Evolutionary conservation across 169 alveolate genomes (phyloP).

Genomic region (Eimeria sp.): DNA sequence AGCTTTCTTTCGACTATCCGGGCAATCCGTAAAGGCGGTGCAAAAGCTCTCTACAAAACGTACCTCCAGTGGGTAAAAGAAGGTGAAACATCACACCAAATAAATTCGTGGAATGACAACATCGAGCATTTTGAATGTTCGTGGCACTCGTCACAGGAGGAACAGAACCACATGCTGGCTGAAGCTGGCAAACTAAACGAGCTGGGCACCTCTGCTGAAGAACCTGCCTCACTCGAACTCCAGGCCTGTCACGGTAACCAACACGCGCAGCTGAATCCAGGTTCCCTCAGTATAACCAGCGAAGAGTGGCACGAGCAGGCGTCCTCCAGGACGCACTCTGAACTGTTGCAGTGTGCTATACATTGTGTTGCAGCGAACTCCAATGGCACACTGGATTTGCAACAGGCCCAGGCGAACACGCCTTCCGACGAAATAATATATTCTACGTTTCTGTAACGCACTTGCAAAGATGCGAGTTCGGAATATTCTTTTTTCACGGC

Average conservation of each 20-base stretch:
- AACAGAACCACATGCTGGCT: conserved; percentile 36
- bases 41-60: conserved; percentile 8
- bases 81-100: conserved; percentile 6
- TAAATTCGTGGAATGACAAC: conserved; percentile 6
- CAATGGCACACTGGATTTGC: not conserved
- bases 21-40: conserved; percentile 28
- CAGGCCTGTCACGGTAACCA: conserved; percentile 20
- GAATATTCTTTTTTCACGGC: not conserved
- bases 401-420: conserved; percentile 1
- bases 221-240: not conserved
- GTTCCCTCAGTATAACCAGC: not conserved
- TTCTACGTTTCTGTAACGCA: conserved; percentile 15
- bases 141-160: conserved; percentile 65
- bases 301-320: not conserved
- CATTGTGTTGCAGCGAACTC: conserved; percentile 41
- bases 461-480: not conserved
- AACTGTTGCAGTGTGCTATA: not conserved
- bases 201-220: not conserved
- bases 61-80: conserved; percentile 30
- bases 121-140: conserved; percentile 40
- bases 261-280: not conserved
- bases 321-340: not conserved
- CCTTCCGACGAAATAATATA: not conserved
- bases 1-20: not conserved
- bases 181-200: conserved; percentile 25